A percentile compares a stretch with the other conserved stretches of the same genome.
These are phyloP conservation scores for Dictyostelium purpureum DNA, from an alignment of 78 protist species.

Conservation along the genomic window DNA sequence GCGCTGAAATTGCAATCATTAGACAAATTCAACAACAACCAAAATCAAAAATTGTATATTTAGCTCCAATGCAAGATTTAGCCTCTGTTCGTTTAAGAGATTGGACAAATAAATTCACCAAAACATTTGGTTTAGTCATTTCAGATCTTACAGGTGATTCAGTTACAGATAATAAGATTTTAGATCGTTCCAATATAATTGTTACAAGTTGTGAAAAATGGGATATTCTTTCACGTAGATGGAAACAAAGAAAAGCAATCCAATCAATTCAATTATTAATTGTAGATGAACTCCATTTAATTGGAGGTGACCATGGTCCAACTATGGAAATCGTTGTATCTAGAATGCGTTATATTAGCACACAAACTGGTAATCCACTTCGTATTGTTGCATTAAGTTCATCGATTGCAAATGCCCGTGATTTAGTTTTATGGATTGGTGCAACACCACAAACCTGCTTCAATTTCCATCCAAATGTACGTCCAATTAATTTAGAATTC, in stretches of 20 bases:
- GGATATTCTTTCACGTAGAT: conserved; percentile 95
- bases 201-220: conserved; percentile 93
- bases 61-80: conserved; percentile 77
- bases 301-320: conserved; percentile 96
- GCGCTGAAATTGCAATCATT: conserved; percentile 97
- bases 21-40: conserved; percentile 72
- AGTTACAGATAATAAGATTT: conserved; percentile 91
- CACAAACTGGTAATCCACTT: conserved; percentile 71
- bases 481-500: conserved; percentile 97
- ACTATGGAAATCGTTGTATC: conserved; percentile 87
- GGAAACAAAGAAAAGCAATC: conserved; percentile 91
- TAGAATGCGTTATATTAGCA: conserved; percentile 94
- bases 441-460: conserved; percentile 67
- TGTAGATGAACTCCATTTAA: conserved; percentile 95
- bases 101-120: conserved; percentile 52
- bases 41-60: conserved; percentile 60
- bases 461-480: conserved; percentile 96
- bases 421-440: conserved; percentile 91
- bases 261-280: conserved; percentile 87
- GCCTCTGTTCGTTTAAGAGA: conserved; percentile 60
- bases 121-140: conserved; percentile 77
- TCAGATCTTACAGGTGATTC: conserved; percentile 98
- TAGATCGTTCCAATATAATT: conserved; percentile 90
- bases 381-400: conserved; percentile 93
- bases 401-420: conserved; percentile 93